These are phyloP conservation scores for Achaetomium macrosporum DNA, from an alignment of 2,329 filamentous ascomycete genomes.

Conservation along the genomic window DNA sequence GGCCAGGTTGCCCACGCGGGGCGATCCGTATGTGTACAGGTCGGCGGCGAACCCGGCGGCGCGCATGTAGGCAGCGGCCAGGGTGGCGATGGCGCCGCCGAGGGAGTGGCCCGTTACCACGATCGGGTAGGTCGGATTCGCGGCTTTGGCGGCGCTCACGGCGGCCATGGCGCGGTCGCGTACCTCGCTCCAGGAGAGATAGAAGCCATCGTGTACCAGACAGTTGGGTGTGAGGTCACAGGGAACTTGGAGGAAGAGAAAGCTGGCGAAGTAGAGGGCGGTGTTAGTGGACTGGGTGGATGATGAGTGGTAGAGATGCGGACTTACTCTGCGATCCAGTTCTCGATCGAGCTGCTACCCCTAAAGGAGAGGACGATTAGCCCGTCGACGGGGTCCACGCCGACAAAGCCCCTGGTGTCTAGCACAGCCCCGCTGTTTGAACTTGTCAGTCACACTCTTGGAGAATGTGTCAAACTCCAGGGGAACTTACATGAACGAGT, in stretches of 20 bases:
- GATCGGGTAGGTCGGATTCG: slow-evolving; percentile 48
- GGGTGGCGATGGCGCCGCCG: slow-evolving; percentile 57
- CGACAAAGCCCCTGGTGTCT: slow-evolving; percentile 44
- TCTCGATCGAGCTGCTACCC: slow-evolving; percentile 52
- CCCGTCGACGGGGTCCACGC: slow-evolving; percentile 41
- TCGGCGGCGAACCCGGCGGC: slow-evolving; percentile 42
- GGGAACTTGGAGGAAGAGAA: slow-evolving; percentile 35
- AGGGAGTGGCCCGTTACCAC: slow-evolving; percentile 64
- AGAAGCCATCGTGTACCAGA: slow-evolving; percentile 53
- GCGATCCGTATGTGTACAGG: slow-evolving; percentile 62
- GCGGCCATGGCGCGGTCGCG: slow-evolving; percentile 35
- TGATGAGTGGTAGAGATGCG: slow-evolving; percentile 22
- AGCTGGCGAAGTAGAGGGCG: slow-evolving; percentile 21
- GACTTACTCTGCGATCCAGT: slow-evolving; percentile 52
- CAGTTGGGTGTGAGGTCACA: slow-evolving; percentile 42
- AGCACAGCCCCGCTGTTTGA: slow-evolving; percentile 19
- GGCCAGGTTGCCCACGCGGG: slow-evolving; percentile 55
- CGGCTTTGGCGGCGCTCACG: slow-evolving; percentile 37
- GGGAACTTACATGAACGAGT: slow-evolving; percentile 35
- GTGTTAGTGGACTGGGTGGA: slow-evolving; percentile 10
- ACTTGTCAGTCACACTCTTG: slow-evolving; percentile 6
- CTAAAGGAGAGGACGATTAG: slow-evolving; percentile 57
- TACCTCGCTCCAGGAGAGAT: slow-evolving; percentile 52
- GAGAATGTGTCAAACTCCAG: background rate
- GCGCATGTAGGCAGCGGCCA: slow-evolving; percentile 54